A percentile compares a stretch with the other conserved stretches of the same genome.
Evolutionary conservation across 805 yeast genomes (phyloP).

Genomic region (Priceomyces carsonii): DNA sequence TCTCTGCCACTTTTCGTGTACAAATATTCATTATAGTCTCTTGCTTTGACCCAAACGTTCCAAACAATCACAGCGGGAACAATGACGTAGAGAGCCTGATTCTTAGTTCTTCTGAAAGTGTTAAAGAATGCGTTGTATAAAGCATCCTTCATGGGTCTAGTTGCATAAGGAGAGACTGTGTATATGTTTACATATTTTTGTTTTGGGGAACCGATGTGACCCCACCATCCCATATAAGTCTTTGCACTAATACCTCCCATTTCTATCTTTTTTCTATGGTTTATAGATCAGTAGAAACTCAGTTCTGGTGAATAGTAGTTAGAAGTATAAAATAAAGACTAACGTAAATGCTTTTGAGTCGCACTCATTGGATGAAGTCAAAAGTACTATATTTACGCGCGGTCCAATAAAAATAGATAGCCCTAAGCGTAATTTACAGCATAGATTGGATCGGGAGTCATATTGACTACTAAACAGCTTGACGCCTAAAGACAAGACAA

Average conservation of each 20-base stretch:
- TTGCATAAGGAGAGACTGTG: conserved; percentile 91
- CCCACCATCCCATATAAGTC: conserved; percentile 98
- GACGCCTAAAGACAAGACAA: too few relatives aligned
- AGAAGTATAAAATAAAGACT: too few relatives aligned
- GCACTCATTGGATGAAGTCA: conserved; percentile 8
- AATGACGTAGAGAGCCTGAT: conserved; percentile 75
- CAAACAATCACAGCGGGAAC: conserved; percentile 81
- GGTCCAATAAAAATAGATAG: too few relatives aligned
- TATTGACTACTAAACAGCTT: too few relatives aligned
- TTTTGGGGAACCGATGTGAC: conserved; percentile 80
- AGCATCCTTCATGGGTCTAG: conserved; percentile 86
- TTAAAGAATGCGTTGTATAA: conserved; percentile 86
- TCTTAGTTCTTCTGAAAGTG: conserved; percentile 89
- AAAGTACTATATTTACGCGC: conserved; percentile 5
- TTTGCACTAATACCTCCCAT: conserved; percentile 54
- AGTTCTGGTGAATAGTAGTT: too few relatives aligned
- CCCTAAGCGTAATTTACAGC: too few relatives aligned
- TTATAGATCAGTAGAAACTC: too few relatives aligned
- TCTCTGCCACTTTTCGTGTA: conserved; percentile 98
- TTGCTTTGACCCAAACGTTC: conserved; percentile 83
- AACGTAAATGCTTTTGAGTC: conserved; percentile 2
- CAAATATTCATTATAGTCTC: conserved; percentile 88
- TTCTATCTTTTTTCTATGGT: too few relatives aligned
- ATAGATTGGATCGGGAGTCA: too few relatives aligned
- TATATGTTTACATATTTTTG: conserved; percentile 86